These are phyloP conservation scores for Triadica sebifera DNA, from an alignment of 345 rosid species.

Conservation along the genomic window DNA sequence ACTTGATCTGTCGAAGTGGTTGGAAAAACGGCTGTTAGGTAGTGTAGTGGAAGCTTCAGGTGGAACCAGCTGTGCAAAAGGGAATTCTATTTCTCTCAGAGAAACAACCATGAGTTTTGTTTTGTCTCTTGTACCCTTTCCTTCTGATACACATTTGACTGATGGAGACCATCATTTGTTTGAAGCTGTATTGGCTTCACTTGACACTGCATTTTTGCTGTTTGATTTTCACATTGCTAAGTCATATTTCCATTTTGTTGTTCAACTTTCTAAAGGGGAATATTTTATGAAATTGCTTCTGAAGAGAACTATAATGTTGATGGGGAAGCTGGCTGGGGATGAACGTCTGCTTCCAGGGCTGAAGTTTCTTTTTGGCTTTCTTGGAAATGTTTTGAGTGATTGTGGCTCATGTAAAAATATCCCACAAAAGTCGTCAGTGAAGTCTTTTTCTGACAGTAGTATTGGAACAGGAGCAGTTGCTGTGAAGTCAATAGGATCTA, in stretches of 20 bases:
- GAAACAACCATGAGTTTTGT: slow-evolving; percentile 82
- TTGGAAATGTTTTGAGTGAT: slow-evolving; percentile 65
- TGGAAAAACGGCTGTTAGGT: slow-evolving; percentile 88
- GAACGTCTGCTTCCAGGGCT: slow-evolving; percentile 75
- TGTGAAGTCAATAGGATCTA: slow-evolving; percentile 59
- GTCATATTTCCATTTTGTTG: slow-evolving; percentile 73
- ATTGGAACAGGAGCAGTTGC: slow-evolving; percentile 42
- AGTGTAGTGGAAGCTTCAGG: slow-evolving; percentile 47
- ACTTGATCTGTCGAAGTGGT: slow-evolving; percentile 64
- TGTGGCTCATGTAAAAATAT: slow-evolving; percentile 50
- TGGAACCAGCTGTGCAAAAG: slow-evolving; percentile 52
- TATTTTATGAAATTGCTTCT: slow-evolving; percentile 59
- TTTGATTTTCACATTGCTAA: slow-evolving; percentile 73
- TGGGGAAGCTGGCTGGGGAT: slow-evolving; percentile 69
- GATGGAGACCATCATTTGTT: slow-evolving; percentile 72
- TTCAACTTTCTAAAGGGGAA: slow-evolving; percentile 76
- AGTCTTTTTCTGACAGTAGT: slow-evolving; percentile 49
- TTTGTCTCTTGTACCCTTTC: slow-evolving; percentile 51
- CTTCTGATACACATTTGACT: slow-evolving; percentile 40
- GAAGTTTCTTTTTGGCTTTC: slow-evolving; percentile 75
- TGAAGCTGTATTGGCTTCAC: slow-evolving; percentile 73
- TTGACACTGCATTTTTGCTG: slow-evolving; percentile 73
- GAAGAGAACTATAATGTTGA: slow-evolving; percentile 61
- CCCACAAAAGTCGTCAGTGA: slow-evolving; percentile 44
- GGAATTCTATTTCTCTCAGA: slow-evolving; percentile 60